Evolutionary conservation across 179 eudicot species (phyloP), one percentile per base, ranked within the genome.

Genomic region (Beta lomatogona): DNA sequence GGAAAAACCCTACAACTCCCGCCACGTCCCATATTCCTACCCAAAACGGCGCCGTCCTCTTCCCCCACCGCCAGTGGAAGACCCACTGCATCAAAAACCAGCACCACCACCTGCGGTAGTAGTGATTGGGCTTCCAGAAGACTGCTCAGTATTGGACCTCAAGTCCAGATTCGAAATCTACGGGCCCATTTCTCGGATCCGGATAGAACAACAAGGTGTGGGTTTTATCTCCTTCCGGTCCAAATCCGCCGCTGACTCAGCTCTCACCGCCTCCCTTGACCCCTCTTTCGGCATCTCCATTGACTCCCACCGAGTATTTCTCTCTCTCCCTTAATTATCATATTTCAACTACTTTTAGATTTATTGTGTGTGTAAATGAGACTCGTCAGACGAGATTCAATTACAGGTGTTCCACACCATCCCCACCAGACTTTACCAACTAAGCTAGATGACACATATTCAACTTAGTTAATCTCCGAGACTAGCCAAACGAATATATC

Each of bases 161-260:
- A 95, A 91, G 76, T 85, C 98, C 59, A 87, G 97, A 13, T 92
- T 95, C 81, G 94, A 95, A 88, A 88, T 95, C 86, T 71, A 93
- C 80, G 97, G 97, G 44, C 72, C 92, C 44, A 93, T 95, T 8
- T 95, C 98, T 9, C 91, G 98, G 54, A 93, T 92, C 71, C 91
- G 97, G 50, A 87, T 95, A 81, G 93, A 88, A 76, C 89, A 82
- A 6, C 74, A 74, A 55, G 95, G 91, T 46, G 85, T 92, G 25
- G 98, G 95, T 21, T 87, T 88, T 77, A 48, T 95, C 85, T 92
- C 90, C 69, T 93, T 88, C 83, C 90, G 99, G 19, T 85, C 95
- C 48, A 78, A 50, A 15, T 87, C 88, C 46, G 77, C 92, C 25
- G 98, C 98, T 41, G 85, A 88, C 5, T 73, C 90, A 41, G 97